A percentile compares a stretch with the other conserved stretches of the same genome.
These are phyloP conservation scores for Ampelomyces quisqualis DNA, from an alignment of 2,329 filamentous ascomycete genomes.

Conservation along the genomic window DNA sequence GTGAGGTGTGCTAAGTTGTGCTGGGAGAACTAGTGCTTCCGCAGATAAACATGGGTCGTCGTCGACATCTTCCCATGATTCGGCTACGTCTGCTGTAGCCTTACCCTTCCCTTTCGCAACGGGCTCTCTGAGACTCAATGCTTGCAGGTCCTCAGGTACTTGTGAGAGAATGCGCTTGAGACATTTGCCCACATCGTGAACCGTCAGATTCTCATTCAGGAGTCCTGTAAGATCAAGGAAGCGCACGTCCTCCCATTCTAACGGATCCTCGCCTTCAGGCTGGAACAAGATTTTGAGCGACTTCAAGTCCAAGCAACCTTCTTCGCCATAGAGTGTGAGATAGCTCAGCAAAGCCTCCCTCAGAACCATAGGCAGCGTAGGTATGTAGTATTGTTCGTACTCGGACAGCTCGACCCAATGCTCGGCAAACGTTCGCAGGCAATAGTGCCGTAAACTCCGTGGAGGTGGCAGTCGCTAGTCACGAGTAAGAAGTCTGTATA, in stretches of 20 bases:
- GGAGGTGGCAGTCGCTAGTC: conserved; percentile 33
- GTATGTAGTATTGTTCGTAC: conserved; percentile 58
- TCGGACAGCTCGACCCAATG: conserved; percentile 59
- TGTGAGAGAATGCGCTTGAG: conserved; percentile 22
- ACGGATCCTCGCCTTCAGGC: conserved; percentile 33
- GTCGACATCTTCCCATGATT: conserved; percentile 50
- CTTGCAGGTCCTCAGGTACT: conserved; percentile 15
- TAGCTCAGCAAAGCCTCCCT: conserved; percentile 59
- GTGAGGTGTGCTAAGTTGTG: conserved; percentile 26
- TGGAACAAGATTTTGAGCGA: conserved; percentile 56
- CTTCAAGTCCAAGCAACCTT: conserved; percentile 43
- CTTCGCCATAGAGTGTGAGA: conserved; percentile 52
- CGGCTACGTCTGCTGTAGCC: conserved; percentile 33
- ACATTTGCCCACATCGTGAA: conserved; percentile 53
- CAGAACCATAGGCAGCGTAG: conserved; percentile 53
- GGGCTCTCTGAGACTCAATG: conserved; percentile 12
- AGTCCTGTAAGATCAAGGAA: conserved; percentile 57
- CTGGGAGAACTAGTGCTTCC: conserved; percentile 8
- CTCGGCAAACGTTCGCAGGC: conserved; percentile 56
- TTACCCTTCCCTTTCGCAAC: conserved; percentile 12
- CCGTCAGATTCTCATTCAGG: conserved; percentile 50
- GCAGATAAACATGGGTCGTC: neutral
- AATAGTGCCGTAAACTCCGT: conserved; percentile 52
- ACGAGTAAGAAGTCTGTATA: conserved; percentile 25
- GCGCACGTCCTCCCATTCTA: conserved; percentile 48